Evolutionary conservation across 345 rosid genomes (phyloP).

Genomic region (Camelina laxa): DNA sequence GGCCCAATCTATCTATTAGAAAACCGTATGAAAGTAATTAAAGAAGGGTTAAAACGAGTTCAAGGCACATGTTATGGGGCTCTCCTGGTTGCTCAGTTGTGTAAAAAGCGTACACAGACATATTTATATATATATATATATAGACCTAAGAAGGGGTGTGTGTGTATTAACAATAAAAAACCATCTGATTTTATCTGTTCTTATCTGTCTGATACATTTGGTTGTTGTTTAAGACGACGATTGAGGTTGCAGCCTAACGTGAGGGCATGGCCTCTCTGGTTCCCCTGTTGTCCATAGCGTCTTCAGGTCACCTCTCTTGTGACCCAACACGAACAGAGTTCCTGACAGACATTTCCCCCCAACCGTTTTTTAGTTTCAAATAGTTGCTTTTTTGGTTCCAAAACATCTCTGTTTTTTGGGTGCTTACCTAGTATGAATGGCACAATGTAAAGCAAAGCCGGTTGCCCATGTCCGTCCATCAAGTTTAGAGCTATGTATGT

Average conservation of each 20-base stretch:
- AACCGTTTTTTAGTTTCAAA: background rate
- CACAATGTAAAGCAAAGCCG: slow-evolving; percentile 94
- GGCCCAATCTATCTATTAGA: too few species aligned
- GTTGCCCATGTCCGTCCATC: slow-evolving; percentile 99
- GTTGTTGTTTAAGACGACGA: slow-evolving; percentile 15
- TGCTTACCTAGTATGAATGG: slow-evolving; percentile 91
- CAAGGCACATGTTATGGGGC: too few species aligned
- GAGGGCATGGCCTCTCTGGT: slow-evolving; percentile 78
- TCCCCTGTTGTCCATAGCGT: slow-evolving; percentile 86
- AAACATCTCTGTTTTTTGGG: background rate
- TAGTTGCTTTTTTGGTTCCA: slow-evolving; percentile 1
- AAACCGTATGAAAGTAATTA: too few species aligned
- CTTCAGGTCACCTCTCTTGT: slow-evolving; percentile 80
- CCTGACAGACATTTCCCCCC: slow-evolving; percentile 47
- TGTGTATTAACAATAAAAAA: slow-evolving; percentile 43
- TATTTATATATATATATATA: slow-evolving; percentile 8
- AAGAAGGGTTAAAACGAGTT: too few species aligned
- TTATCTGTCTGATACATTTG: background rate
- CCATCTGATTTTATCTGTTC: background rate
- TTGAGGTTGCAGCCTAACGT: slow-evolving; percentile 59
- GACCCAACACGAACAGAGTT: slow-evolving; percentile 72
- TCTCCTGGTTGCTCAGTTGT: too few species aligned
- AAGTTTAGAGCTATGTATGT: slow-evolving; percentile 91
- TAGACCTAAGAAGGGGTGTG: slow-evolving; percentile 34
- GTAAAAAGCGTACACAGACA: too few species aligned